Percentiles rank a stretch among this genome's conserved stretches.
phyloP scores from a whole-genome alignment of 75 land plant genomes.

The Adiantum capillusveneris region DNA sequence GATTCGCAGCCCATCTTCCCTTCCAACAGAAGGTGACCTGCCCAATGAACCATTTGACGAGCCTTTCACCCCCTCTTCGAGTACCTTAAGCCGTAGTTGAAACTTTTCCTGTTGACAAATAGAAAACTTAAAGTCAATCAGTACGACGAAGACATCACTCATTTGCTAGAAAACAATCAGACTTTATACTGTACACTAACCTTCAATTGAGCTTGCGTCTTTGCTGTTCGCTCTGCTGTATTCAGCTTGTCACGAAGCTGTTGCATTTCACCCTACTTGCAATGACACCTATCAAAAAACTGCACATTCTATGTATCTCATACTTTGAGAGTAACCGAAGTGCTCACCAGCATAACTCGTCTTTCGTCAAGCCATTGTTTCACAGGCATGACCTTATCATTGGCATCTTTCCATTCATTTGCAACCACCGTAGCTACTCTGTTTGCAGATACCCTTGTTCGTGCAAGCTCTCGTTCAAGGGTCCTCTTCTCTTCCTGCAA shows the following conservation, averaged over 20 bases:
- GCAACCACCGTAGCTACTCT: conserved; percentile 49
- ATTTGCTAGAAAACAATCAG: not conserved
- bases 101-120: conserved; percentile 34
- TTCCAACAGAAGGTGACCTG: conserved; percentile 1
- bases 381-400: conserved; percentile 56
- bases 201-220: conserved; percentile 42
- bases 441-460: conserved; percentile 44
- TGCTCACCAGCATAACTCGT: conserved; percentile 30
- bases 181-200: conserved; percentile 11
- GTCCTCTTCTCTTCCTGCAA: conserved; percentile 46
- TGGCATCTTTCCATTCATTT: conserved; percentile 57
- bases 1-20: conserved; percentile 15
- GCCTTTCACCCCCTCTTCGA: conserved; percentile 65
- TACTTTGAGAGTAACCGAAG: not conserved
- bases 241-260: conserved; percentile 52
- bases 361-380: conserved; percentile 50
- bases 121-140: not conserved
- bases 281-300: too few relatives aligned
- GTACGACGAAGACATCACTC: not conserved
- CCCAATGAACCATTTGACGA: conserved; percentile 28
- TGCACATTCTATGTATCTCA: not conserved
- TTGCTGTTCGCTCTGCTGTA: conserved; percentile 40
- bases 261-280: conserved; percentile 50
- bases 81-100: conserved; percentile 65
- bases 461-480: conserved; percentile 48